Evolutionary conservation across 306 rosid species (phyloP).

Genomic region (Begonia peltatifolia): DNA sequence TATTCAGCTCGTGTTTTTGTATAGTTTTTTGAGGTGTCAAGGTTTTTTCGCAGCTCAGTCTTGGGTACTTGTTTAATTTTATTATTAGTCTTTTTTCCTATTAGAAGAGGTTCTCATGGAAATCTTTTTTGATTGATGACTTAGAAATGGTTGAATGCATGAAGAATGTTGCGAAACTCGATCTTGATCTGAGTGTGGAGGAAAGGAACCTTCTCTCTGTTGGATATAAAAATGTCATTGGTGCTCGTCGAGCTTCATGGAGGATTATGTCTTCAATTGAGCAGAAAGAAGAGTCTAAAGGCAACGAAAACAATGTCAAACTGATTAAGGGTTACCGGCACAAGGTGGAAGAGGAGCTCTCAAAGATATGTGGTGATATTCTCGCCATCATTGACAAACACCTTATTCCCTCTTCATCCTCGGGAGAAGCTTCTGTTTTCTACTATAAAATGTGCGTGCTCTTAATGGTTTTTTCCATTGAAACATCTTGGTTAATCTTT

Average conservation of each 20-base stretch:
- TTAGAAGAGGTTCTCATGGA: too few species aligned
- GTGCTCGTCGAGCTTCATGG: slow-evolving; percentile 96
- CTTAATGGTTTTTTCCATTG: neutral
- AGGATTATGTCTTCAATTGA: slow-evolving; percentile 97
- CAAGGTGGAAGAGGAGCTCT: slow-evolving; percentile 92
- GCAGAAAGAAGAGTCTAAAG: slow-evolving; percentile 94
- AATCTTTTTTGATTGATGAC: neutral
- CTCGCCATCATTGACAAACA: slow-evolving; percentile 72
- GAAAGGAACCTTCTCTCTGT: slow-evolving; percentile 98
- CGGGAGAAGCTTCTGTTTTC: slow-evolving; percentile 91
- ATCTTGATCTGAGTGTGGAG: slow-evolving; percentile 85
- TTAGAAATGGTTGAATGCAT: slow-evolving; percentile 96
- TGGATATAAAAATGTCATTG: slow-evolving; percentile 93
- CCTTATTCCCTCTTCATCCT: slow-evolving; percentile 62
- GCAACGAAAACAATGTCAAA: slow-evolving; percentile 79
- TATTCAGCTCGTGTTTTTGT: too few species aligned
- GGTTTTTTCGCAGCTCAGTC: too few species aligned
- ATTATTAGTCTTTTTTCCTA: too few species aligned
- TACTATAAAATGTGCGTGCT: slow-evolving; percentile 86
- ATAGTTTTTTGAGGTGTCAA: too few species aligned
- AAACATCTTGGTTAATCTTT: neutral
- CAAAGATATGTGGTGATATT: slow-evolving; percentile 78
- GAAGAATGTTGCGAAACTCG: slow-evolving; percentile 83
- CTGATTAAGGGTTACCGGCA: slow-evolving; percentile 77
- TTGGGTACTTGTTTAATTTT: too few species aligned